Base-by-base conservation (phyloP, 352 stramenopile species). In the Globisporangium splendens region DNA sequence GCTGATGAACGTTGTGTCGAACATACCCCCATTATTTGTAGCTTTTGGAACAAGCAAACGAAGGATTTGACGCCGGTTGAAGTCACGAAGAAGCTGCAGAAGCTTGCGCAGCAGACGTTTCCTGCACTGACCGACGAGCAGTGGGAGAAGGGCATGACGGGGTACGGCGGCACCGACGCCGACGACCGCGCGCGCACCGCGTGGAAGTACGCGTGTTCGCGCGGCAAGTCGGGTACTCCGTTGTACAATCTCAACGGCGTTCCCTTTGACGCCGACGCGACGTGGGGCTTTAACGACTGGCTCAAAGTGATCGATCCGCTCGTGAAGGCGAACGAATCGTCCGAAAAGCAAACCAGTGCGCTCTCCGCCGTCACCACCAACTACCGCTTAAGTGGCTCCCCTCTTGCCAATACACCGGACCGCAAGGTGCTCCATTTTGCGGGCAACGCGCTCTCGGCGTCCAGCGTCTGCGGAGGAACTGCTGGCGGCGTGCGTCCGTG, bases 201-300 rank as follows among this genome's bases (percentile, higher is more conserved):
- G 20, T 94, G 84, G 84, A 94, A 94, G 65, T 91, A 94, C 71
- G 73, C 78, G 42, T 94, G 84, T 66, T 77, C 84, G 2, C 76
- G 84, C 46, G 75, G 76, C 47, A 83, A 84, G 57, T 85, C 82
- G 22, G 84, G 84, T 14, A 94, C 82, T 17, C 84, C 84, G 14
- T 66, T 89, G 64, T 94, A 94, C 63, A 86, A 69, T 15, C 65
- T 94, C 50, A 94, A 94, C 31, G 82, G 83, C 50, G 82, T 92
- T 18, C 82, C 82, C 2, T 84, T 90, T 44, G 56, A 83, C 14
- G 63, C 70, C 13, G 61, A 72, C 51, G 69, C 84, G n/a, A 61
- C 74, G 8, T 81, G 69, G 69, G 71, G 58, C 18, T 69, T 85
- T 8, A 65, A 74, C 6, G 71, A 91, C 41, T 91, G 79, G 81